These are phyloP conservation scores for Talaromyces sp. DNA, from an alignment of 2,329 filamentous ascomycete genomes.

Conservation along the genomic window DNA sequence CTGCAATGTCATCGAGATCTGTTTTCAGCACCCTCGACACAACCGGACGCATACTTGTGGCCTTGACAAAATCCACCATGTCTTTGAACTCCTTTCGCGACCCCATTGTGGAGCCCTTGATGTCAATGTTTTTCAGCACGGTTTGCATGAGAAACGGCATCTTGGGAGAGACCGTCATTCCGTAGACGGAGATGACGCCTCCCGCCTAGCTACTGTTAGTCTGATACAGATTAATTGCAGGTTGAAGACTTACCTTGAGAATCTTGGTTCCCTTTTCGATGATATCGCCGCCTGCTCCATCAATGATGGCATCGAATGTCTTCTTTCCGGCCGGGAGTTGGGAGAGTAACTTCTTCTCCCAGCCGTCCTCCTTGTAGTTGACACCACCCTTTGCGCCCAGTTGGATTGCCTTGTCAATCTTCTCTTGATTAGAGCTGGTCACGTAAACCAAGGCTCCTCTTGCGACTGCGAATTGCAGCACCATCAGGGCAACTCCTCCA, in stretches of 20 bases:
- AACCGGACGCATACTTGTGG: conserved; percentile 69
- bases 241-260: conserved; percentile 53
- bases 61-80: conserved; percentile 76
- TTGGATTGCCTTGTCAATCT: conserved; percentile 64
- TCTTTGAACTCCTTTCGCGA: conserved; percentile 83
- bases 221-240: not conserved
- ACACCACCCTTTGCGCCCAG: conserved; percentile 81
- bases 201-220: conserved; percentile 49
- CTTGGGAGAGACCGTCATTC: conserved; percentile 82
- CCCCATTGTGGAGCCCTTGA: conserved; percentile 85
- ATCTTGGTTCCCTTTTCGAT: conserved; percentile 63
- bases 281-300: conserved; percentile 84
- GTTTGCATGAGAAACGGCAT: conserved; percentile 84
- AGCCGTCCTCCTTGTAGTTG: conserved; percentile 69
- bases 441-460: conserved; percentile 75
- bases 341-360: conserved; percentile 69
- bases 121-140: conserved; percentile 80
- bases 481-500: conserved; percentile 82
- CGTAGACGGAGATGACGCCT: conserved; percentile 79
- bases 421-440: conserved; percentile 67
- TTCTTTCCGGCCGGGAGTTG: conserved; percentile 59
- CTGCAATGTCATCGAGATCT: conserved; percentile 69
- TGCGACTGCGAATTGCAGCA: conserved; percentile 71
- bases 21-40: conserved; percentile 65
- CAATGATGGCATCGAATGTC: conserved; percentile 76